Conservation (phyloP, 768 basidiomycete species). For the Lactarius psammicola region DNA sequence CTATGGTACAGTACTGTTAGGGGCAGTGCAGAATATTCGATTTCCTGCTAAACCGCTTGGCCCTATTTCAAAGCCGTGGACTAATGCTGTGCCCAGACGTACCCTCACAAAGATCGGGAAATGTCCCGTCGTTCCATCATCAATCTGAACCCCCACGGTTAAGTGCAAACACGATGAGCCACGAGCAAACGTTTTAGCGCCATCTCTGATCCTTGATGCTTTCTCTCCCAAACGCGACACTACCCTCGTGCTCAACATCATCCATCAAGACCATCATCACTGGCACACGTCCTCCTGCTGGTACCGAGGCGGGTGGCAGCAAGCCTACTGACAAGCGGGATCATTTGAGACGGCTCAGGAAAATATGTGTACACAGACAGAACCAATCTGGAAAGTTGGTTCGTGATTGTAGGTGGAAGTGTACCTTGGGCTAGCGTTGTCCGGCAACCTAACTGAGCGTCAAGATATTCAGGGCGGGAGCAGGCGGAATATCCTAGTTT, state of each 20-base stretch:
- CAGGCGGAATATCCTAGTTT: too few relatives aligned
- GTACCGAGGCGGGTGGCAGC: not conserved
- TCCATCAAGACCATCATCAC: conserved; percentile 10
- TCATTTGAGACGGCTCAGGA: too few relatives aligned
- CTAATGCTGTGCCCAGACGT: not conserved
- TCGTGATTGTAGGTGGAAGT: not conserved
- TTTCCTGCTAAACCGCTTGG: not conserved
- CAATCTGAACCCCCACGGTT: not conserved
- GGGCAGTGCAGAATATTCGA: conserved; percentile 6
- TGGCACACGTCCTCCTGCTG: not conserved
- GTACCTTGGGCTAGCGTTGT: too few relatives aligned
- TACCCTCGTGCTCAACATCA: not conserved
- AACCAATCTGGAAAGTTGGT: not conserved
- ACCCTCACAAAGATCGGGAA: not conserved
- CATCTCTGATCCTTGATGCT: conserved; percentile 18
- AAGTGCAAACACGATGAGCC: not conserved
- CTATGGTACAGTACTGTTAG: too few relatives aligned
- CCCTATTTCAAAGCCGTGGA: not conserved
- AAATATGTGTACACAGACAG: too few relatives aligned
- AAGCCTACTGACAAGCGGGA: not conserved
- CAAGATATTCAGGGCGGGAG: too few relatives aligned
- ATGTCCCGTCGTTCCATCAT: not conserved
- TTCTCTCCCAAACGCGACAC: not conserved
- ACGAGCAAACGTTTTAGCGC: not conserved
- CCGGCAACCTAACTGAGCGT: too few relatives aligned